Base-by-base conservation (phyloP, 805 yeast genomes). In the Blastobotrys robertii region DNA sequence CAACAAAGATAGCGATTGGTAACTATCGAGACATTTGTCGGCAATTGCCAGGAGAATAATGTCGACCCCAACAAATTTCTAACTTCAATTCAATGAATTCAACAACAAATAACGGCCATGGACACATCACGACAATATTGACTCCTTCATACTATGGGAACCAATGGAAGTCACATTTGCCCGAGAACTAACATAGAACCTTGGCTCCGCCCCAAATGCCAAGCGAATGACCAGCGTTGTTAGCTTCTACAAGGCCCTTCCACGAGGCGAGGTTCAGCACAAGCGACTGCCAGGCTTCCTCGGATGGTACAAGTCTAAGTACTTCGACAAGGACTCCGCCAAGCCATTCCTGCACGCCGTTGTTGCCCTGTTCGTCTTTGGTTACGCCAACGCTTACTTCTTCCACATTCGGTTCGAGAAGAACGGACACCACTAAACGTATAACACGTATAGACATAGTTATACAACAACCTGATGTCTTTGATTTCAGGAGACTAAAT, bases 191-290 rank as follows among this genome's bases (percentile, higher is more conserved):
- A 38, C 49, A 11, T 64, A 80, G 82, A 88, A 86, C 82, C 73
- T 92, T 55, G 95, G 95, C 47, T 76, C 94, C 49, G 86, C 87
- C 71, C 96, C 97, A 60, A 83, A 90, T 59, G 97, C 97, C 57
- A 85, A 86, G 77, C 85, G 95, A 72, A 85, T 92, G 81, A 81
- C 85, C 54, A 84, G 84, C 66, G 95, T 90, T 59, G 97, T 90
- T 58, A 74, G 84, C 52, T 88, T 92, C 78, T 90, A 90, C 83
- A 84, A 90, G 73, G 80, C 86, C 56, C 78, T 90, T 59, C 98
- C 98, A 63, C 88, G 86, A 65, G 97, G 97, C 43, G 70, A 81
- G 47, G 94, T 94, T 48, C 79, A 34, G 13, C 11, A 11, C 35
- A 3, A 34, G 33, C 90, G 53, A 78, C 78, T 55, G 68, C 77